Percentiles rank a stretch among this genome's conserved stretches.
Evolutionary conservation across 1,284 basidiomycete species (phyloP).

Genomic region (Melampsora medusae): DNA sequence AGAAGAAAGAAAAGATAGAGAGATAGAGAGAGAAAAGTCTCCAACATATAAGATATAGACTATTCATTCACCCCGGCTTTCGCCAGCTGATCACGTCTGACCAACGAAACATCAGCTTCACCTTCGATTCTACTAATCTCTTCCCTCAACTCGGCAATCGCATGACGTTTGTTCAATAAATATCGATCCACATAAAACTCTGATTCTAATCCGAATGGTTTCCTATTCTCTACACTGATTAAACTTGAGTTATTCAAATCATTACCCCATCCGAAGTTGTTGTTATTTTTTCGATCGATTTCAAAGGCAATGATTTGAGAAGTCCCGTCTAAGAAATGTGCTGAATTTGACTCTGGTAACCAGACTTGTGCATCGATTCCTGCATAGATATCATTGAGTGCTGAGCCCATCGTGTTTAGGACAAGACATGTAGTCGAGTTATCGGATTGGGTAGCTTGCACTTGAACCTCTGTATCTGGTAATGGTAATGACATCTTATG

Average conservation of each 20-base stretch:
- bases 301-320: slow-evolving; percentile 42
- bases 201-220: slow-evolving; percentile 22
- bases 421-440: slow-evolving; percentile 41
- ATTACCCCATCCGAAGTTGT: neutral
- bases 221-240: neutral
- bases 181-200: slow-evolving; percentile 43
- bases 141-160: slow-evolving; percentile 29
- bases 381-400: slow-evolving; percentile 35
- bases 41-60: neutral
- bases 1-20: neutral
- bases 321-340: slow-evolving; percentile 35
- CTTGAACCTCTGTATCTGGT: slow-evolving; percentile 15
- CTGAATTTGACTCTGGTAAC: slow-evolving; percentile 33
- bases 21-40: neutral
- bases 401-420: neutral
- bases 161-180: slow-evolving; percentile 17
- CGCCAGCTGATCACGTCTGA: slow-evolving; percentile 33
- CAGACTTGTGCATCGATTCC: slow-evolving; percentile 44
- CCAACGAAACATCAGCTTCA: slow-evolving; percentile 43
- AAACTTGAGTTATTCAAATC: neutral
- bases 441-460: neutral
- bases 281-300: slow-evolving; percentile 16
- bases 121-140: slow-evolving; percentile 44
- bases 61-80: slow-evolving; percentile 22
- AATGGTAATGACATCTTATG: slow-evolving; percentile 31